A percentile compares a stretch with the other conserved stretches of the same genome.
These are phyloP conservation scores for Colletotrichum plurivorum DNA, from an alignment of 2,329 filamentous ascomycete species.

Conservation along the genomic window DNA sequence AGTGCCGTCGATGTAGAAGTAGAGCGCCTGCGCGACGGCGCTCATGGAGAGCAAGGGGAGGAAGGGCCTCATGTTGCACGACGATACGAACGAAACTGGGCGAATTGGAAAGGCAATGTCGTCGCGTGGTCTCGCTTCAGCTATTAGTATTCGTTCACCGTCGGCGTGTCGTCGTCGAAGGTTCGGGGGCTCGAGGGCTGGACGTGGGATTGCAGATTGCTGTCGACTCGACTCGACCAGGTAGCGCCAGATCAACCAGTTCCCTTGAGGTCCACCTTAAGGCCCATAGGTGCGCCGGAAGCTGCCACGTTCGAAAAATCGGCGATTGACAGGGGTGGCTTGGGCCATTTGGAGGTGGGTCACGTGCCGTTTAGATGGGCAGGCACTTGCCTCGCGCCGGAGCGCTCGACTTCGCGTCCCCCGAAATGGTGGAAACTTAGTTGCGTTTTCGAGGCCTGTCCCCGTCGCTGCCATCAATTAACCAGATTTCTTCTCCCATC, in stretches of 20 bases:
- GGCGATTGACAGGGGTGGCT: constrained; percentile 47
- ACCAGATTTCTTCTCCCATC: background rate
- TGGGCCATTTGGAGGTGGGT: constrained; percentile 16
- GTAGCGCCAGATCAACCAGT: constrained; percentile 39
- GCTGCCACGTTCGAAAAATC: constrained; percentile 68
- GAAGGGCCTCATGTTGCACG: constrained; percentile 68
- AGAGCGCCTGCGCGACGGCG: constrained; percentile 82
- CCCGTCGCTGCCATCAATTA: constrained; percentile 1
- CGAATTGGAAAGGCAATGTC: background rate
- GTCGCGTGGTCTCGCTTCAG: background rate
- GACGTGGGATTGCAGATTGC: constrained; percentile 25
- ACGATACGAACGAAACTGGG: constrained; percentile 11
- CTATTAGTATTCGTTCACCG: background rate
- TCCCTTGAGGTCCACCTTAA: constrained; percentile 37
- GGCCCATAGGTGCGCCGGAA: constrained; percentile 49
- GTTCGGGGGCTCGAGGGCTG: constrained; percentile 23
- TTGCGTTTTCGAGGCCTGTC: constrained; percentile 1
- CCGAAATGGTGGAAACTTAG: background rate
- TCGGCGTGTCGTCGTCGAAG: constrained; percentile 14
- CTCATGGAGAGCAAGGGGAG: constrained; percentile 77
- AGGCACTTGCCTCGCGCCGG: constrained; percentile 13
- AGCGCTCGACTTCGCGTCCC: constrained; percentile 23
- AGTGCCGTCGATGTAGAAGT: constrained; percentile 94
- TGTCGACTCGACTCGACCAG: constrained; percentile 32
- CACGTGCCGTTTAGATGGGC: constrained; percentile 24